Base-by-base conservation (phyloP, 2,329 filamentous ascomycete species). In the Simplicillium sp. region DNA sequence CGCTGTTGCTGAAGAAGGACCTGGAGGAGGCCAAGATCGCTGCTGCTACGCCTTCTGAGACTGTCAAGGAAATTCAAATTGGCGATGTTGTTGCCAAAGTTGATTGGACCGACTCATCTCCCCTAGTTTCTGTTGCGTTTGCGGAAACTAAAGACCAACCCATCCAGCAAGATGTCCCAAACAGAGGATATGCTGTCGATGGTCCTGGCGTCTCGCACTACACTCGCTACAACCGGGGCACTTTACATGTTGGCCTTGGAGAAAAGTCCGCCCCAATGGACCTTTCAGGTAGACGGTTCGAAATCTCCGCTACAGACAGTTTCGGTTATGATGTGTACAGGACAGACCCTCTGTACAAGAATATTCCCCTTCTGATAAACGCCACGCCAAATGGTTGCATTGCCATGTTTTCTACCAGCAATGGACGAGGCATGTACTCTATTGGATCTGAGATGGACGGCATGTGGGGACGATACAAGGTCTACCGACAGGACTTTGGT, bases 261-360 rank as follows among this genome's bases (percentile, higher is more conserved):
- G 82, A 87, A 55, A 86, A 86, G 54, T 68, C 78, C 5, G 82
- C 80, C 0, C 82, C 82, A 0, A 84, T 87, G 79, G 76, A 87
- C 50, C 66, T 87, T 1, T 78, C 72, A 0, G 80, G 78, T 28
- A 70, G 82, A 1, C 67, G 74, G 18, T 87, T 86, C 54, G 69
- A 72, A 18, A 64, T 87, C 12, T 77, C 80, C 0, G 80, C 79
- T 2, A 85, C 79, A 0, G 82, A 87, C 56, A 81, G 75, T 31
- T 87, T 87, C 49, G 80, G 82, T 3, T 86, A 87, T 52, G 81
- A 87, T 49, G 73, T 78, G 4, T 77, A 84, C 53, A 71, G 72
- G 9, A 82, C 80, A 3, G 82, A 87, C 54, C 82, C 82, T 1
- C 65, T 86, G 40, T 87, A 87, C 63, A 87, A 87, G 60, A 79